phyloP scores from a whole-genome alignment of 108 stramenopile genomes.

The Parietichytrium sp. region DNA sequence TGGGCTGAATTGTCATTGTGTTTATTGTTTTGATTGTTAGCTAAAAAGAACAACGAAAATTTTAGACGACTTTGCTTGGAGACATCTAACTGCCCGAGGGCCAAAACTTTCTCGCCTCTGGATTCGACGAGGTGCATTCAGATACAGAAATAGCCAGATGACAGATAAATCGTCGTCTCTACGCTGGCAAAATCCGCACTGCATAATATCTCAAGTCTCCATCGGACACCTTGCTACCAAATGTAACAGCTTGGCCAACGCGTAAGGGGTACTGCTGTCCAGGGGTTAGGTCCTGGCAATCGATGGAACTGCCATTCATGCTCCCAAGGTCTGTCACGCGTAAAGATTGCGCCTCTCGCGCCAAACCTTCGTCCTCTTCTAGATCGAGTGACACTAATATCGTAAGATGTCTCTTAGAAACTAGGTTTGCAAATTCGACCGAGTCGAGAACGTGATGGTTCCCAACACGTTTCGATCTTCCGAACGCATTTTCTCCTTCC shows the following conservation, averaged over 20 bases:
- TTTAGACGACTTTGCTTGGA: too few relatives aligned
- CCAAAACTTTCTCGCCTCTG: too few relatives aligned
- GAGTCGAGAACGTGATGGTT: neutral
- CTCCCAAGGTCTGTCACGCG: neutral
- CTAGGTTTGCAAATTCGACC: neutral
- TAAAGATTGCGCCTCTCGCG: neutral
- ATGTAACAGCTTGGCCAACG: neutral
- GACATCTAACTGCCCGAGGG: too few relatives aligned
- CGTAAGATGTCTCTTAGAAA: neutral
- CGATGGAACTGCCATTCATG: neutral
- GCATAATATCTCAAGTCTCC: too few relatives aligned
- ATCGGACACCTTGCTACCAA: neutral
- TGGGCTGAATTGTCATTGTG: neutral
- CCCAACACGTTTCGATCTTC: neutral
- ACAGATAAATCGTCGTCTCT: too few relatives aligned
- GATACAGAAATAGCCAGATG: too few relatives aligned
- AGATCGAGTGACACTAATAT: neutral
- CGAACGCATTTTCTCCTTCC: neutral
- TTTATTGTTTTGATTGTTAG: neutral
- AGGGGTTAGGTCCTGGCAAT: neutral
- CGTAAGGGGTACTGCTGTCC: neutral
- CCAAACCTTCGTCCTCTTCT: neutral
- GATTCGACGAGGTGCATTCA: too few relatives aligned
- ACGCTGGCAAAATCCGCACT: too few relatives aligned
- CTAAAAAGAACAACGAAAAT: neutral